Evolutionary conservation across 495 filamentous ascomycete species (phyloP), one percentile per base, ranked within the genome.

Genomic region (Penicillium manginii): DNA sequence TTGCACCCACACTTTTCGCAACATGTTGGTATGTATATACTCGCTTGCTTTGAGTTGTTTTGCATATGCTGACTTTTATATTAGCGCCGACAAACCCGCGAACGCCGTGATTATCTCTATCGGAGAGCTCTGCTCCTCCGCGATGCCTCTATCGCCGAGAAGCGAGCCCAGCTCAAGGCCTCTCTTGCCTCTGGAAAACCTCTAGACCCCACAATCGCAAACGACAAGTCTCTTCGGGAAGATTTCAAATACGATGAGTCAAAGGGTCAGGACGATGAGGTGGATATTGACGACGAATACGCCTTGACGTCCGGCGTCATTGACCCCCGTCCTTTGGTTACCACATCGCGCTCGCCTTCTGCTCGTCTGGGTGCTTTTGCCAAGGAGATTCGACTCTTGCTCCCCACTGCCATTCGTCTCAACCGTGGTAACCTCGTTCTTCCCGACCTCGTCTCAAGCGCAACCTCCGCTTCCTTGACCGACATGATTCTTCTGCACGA

Each of bases 201-300:
- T 8, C 82, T 99, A 40, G 90, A 94, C 60, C 85, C 91, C 37
- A 82, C 86, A 26, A 92, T 98, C 60, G 94, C 92, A 51, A 89
- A 97, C 66, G 96, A 99, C 71, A 92, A 89, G 71, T 66, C 83
- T 26, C 79, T 98, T 11, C 88, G 93, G 4, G 84, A 89, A 62
- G 91, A 97, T 70, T 98, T 89, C 79, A 93, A 93, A 66, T 99
- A 91, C 70, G 94, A 99, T 67, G 93, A 96, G 70, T 89, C 90
- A 5, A 89, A 76, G 37, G 67, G 72, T 15, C 62, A 73, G 46
- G 70, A 78, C 49, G 45, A 62, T 19, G 72, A 75, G 10, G 70
- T 92, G 43, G 88, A 91, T 60, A 77, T 99, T n/a, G 94, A 99
- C 71, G 94, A 99, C 69, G 94, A 99, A 81, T 97, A 96, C 71